phyloP scores from a whole-genome alignment of 495 filamentous ascomycete genomes.

The Trichoderma erinaceum region DNA sequence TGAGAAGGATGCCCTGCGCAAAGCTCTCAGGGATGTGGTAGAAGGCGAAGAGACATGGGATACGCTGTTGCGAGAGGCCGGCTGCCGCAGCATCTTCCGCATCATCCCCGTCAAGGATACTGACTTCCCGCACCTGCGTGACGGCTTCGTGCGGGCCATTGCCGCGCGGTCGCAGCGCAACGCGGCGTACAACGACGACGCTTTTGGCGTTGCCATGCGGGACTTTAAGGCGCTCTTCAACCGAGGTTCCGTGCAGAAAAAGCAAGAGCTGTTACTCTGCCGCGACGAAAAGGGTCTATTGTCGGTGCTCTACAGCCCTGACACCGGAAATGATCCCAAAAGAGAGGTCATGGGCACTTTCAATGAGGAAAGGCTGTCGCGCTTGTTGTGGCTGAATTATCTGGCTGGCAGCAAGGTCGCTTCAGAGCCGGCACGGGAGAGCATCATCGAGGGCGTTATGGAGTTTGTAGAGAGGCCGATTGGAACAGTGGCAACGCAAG shows the following conservation, averaged over 20 bases:
- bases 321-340: slow-evolving; percentile 37
- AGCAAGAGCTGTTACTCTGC: slow-evolving; percentile 64
- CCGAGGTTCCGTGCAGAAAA: slow-evolving; percentile 67
- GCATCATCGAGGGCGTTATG: slow-evolving; percentile 81
- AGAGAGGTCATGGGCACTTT: slow-evolving; percentile 57
- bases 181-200: slow-evolving; percentile 56
- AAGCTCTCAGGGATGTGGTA: slow-evolving; percentile 61
- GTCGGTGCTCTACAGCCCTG: slow-evolving; percentile 61
- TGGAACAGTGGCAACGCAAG: slow-evolving; percentile 74
- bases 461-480: slow-evolving; percentile 82
- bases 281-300: slow-evolving; percentile 61
- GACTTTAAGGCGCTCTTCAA: slow-evolving; percentile 75
- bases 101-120: slow-evolving; percentile 83
- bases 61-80: slow-evolving; percentile 55
- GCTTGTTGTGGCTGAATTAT: slow-evolving; percentile 85
- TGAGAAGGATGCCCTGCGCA: slow-evolving; percentile 67
- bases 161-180: slow-evolving; percentile 55
- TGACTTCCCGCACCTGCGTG: slow-evolving; percentile 83
- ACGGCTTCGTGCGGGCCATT: slow-evolving; percentile 83
- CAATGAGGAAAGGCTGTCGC: slow-evolving; percentile 69
- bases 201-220: slow-evolving; percentile 62
- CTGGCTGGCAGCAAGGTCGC: slow-evolving; percentile 81
- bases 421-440: slow-evolving; percentile 72
- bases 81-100: slow-evolving; percentile 63
- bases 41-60: slow-evolving; percentile 65